Evolutionary conservation across 2,329 filamentous ascomycete genomes (phyloP).

Genomic region (Ophiostoma pallidulum): DNA sequence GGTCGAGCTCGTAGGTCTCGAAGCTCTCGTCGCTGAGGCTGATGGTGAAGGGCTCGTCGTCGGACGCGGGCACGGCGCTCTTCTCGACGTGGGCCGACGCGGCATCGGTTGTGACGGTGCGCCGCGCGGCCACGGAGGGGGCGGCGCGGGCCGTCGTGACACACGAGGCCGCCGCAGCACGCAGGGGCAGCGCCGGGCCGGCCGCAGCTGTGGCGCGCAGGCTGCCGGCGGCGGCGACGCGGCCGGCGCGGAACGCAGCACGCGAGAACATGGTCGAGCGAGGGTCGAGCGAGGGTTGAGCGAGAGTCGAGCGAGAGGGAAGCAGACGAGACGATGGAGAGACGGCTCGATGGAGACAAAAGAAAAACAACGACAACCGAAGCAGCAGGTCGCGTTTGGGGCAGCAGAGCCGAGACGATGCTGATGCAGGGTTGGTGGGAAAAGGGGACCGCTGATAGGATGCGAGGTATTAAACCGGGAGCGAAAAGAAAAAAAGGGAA

Average conservation of each 20-base stretch:
- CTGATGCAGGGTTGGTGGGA: too few relatives aligned
- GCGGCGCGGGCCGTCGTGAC: constrained; percentile 14
- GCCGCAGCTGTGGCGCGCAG: constrained; percentile 6
- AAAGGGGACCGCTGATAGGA: too few relatives aligned
- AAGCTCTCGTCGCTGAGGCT: constrained; percentile 96
- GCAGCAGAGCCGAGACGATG: too few relatives aligned
- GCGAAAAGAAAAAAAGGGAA: constrained; percentile 1
- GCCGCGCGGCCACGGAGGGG: constrained; percentile 40
- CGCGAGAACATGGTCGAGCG: constrained; percentile 56
- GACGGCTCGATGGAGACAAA: too few relatives aligned
- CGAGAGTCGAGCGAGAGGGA: too few relatives aligned
- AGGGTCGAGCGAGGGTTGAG: too few relatives aligned
- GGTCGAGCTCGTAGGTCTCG: constrained; percentile 98
- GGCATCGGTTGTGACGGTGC: constrained; percentile 89
- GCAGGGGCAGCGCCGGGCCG: constrained; percentile 23
- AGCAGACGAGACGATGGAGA: too few relatives aligned
- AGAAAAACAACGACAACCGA: too few relatives aligned
- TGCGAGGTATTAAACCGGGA: too few relatives aligned
- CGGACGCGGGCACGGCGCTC: constrained; percentile 64
- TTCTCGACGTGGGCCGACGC: constrained; percentile 84
- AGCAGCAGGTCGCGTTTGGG: too few relatives aligned
- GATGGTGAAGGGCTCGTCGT: constrained; percentile 87
- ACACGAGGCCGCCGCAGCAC: constrained; percentile 5
- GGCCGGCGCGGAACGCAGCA: constrained; percentile 53
- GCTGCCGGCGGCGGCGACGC: constrained; percentile 19